A percentile compares a stretch with the other conserved stretches of the same genome.
These are phyloP conservation scores for Rhodotorula mucilaginosa DNA, from an alignment of 1,284 basidiomycete genomes.

Conservation along the genomic window DNA sequence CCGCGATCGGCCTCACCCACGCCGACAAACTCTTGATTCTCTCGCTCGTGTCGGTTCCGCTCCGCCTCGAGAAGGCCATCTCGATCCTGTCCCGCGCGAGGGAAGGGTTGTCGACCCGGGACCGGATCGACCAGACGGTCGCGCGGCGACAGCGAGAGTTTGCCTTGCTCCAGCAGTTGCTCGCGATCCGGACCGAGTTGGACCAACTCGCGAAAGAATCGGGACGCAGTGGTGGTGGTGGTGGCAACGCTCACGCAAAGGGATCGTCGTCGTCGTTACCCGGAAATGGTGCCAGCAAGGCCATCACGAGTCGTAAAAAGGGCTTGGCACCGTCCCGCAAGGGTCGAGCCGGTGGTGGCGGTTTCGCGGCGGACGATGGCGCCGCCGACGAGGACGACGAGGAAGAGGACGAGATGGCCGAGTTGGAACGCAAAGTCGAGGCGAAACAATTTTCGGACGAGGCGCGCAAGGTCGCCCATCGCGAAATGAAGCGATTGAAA, in stretches of 20 bases:
- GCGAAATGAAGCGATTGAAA: conserved; percentile 44
- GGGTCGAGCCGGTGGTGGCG: not conserved
- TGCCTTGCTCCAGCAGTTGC: conserved; percentile 37
- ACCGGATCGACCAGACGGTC: conserved; percentile 28
- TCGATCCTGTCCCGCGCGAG: conserved; percentile 6
- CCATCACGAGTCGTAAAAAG: not conserved
- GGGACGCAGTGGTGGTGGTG: not conserved
- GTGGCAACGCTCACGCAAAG: not conserved
- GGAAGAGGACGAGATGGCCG: conserved; percentile 41
- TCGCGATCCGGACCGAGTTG: conserved; percentile 41
- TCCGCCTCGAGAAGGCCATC: conserved; percentile 29
- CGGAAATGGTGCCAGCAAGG: not conserved
- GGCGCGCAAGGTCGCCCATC: conserved; percentile 39
- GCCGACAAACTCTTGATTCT: conserved; percentile 34
- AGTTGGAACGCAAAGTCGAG: conserved; percentile 39
- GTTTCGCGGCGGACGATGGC: not conserved
- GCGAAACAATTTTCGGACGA: conserved; percentile 41
- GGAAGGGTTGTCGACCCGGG: conserved; percentile 24
- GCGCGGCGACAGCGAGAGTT: conserved; percentile 35
- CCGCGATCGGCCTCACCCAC: conserved; percentile 18
- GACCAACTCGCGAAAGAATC: conserved; percentile 33
- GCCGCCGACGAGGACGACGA: conserved; percentile 29
- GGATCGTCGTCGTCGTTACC: too few relatives aligned
- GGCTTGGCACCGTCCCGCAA: not conserved
- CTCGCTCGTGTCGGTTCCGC: conserved; percentile 6